Conservation (phyloP, 2,329 filamentous ascomycete genomes). For the Apiospora malaysiana region DNA sequence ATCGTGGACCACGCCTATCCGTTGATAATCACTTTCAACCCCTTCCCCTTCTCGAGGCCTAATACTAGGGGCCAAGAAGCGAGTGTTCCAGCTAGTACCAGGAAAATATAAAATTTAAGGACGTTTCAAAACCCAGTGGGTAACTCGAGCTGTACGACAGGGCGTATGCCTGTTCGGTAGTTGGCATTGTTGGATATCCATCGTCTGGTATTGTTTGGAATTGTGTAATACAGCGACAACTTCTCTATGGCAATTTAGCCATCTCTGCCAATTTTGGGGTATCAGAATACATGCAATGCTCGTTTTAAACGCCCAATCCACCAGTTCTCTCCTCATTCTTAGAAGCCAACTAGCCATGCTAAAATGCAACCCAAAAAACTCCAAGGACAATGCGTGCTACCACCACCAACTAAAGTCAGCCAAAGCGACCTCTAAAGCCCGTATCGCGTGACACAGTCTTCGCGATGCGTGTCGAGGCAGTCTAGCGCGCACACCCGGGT, state of each 20-base stretch:
- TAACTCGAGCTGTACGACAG: too few species aligned
- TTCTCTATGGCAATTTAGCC: background rate
- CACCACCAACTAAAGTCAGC: constrained; percentile 35
- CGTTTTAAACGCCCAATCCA: background rate
- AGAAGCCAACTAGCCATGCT: background rate
- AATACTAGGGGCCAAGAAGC: background rate
- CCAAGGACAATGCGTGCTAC: background rate
- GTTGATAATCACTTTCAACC: background rate
- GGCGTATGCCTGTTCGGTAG: too few species aligned
- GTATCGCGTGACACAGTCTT: constrained; percentile 73
- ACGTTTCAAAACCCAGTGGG: too few species aligned
- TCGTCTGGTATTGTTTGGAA: background rate
- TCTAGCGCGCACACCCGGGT: constrained; percentile 77
- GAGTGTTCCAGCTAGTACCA: too few species aligned
- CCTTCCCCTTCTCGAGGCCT: background rate
- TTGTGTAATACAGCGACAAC: background rate
- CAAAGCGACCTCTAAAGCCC: constrained; percentile 41
- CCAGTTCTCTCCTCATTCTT: background rate
- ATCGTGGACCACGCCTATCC: background rate
- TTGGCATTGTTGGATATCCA: background rate
- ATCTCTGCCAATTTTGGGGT: background rate
- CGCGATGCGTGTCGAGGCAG: constrained; percentile 74
- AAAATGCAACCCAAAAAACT: background rate
- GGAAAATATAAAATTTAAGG: too few species aligned
- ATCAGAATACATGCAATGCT: constrained; percentile 8